Base-by-base conservation (phyloP, 2,329 filamentous ascomycete species). In the Epicoccum sorghinum region DNA sequence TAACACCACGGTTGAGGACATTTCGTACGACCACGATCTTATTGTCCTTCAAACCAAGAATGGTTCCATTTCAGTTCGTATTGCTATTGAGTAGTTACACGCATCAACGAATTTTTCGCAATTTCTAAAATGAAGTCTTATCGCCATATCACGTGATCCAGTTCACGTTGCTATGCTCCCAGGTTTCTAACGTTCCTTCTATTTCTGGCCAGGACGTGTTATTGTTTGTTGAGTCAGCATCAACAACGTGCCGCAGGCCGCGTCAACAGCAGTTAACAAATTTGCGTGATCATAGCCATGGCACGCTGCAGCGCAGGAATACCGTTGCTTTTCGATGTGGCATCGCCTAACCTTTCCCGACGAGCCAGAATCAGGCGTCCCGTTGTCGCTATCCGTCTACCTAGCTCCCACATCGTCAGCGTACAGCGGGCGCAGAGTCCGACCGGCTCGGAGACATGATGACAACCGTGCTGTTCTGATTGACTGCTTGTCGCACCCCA, bases 1-100 rank as follows among this genome's bases (percentile, higher is more conserved):
- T 12, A 58, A 66, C n/a, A 67, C 65, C 7, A 61, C 58, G 7
- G 53, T 61, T 23, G 65, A 66, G 1, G 65, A 67, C 39, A 64
- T 67, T 13, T 52, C 54, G 8, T 67, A 67, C 23, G 65, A 67
- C 29, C 65, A 67, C 38, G 65, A 67, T 46, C 44, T 65, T 29
- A 65, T 67, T 22, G 65, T 67, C 13, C 18, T 65, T n/a, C 65
- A 67, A 50, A 65, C 65, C 3, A 64, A 57, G 39, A 67, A 62
- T 32, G 65, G 65, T 2, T 65, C 63, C 3, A 65, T 67, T 13
- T 65, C 63, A 5, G 65, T 67, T 14, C 56, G 57, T 14, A 61
- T 67, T 36, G 65, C 61, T 22, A 54, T 67, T 18, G 63, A 66
- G 24, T 66, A 60, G 29, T 59, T 24, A 4, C 23, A n/a, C 18